phyloP scores from a whole-genome alignment of 768 basidiomycete species.

The Leucosporidium scottii region DNA sequence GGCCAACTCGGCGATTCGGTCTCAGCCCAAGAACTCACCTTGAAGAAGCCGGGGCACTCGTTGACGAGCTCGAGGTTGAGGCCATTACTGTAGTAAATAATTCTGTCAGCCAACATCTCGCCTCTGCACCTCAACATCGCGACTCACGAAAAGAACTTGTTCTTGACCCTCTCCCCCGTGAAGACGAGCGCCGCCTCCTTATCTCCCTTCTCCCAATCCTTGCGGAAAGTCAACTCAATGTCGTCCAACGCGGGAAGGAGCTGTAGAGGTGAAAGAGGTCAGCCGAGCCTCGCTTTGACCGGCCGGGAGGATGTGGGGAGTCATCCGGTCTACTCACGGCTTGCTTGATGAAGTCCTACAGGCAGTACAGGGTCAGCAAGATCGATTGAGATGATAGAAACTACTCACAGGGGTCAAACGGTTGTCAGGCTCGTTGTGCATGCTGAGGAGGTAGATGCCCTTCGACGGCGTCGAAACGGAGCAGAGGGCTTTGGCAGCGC shows the following conservation, averaged over 20 bases:
- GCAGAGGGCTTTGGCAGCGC: background rate
- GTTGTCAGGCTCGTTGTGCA: constrained; percentile 25
- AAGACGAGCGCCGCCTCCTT: constrained; percentile 27
- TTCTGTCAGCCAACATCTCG: background rate
- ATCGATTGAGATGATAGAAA: background rate
- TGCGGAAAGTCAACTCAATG: constrained; percentile 21
- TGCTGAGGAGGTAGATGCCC: background rate
- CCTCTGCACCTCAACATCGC: background rate
- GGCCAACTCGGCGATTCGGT: background rate
- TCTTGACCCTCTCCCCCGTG: constrained; percentile 17
- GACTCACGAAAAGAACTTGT: constrained; percentile 33
- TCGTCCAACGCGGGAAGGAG: constrained; percentile 27
- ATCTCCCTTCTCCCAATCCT: background rate
- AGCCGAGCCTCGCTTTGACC: background rate
- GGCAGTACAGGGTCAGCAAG: background rate
- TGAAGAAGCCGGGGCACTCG: constrained; percentile 23
- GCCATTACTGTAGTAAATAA: constrained; percentile 15
- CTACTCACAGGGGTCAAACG: constrained; percentile 17
- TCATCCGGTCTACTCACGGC: background rate
- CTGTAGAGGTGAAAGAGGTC: background rate
- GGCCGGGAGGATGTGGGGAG: too few relatives aligned
- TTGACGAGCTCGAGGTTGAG: constrained; percentile 22
- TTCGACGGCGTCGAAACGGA: background rate
- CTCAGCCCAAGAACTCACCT: constrained; percentile 1
- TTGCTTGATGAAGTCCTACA: constrained; percentile 21